Base-by-base conservation (phyloP, 495 filamentous ascomycete species). In the Aspergillus wentii region DNA sequence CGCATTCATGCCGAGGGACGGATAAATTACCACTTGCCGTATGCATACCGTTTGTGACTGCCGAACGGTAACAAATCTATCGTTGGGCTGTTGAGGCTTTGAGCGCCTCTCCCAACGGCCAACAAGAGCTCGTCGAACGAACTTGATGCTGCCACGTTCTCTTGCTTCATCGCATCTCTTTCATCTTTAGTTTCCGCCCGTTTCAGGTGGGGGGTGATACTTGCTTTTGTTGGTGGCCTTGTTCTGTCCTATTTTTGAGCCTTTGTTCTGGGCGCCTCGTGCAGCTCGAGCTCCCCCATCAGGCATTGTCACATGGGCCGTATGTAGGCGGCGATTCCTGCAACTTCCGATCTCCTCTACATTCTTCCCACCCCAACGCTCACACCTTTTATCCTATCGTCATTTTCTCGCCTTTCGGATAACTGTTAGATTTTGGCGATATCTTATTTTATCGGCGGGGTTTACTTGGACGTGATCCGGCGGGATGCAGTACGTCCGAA, bases 401-500 rank as follows among this genome's bases (percentile, higher is more conserved):
- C 17, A 10, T 8, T 16, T 21, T 36, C 31, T 22, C 25, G n/a
- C 5, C 11, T 36, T 33, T n/a, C n/a, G n/a, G n/a, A n/a, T n/a
- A 25, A 22, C 17, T 26, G 35, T 19, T 13, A 18, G 13, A 20
- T 14, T 36, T 40, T 29, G 17, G 17, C n/a, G 22, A 11, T 22
- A 17, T 18, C 17, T 27, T 17, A 27, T 33, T 26, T 5, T 42
- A 35, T 38, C 33, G 5, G 40, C 19, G 17, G 37, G 41, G 13
- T 33, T 42, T 43, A 28, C 20, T 35, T 21, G 46, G 53, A 49
- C 43, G 44, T 38, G 29, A 42, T 31, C 27, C 47, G 47, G 47
- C 56, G 62, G 49, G 33, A 98, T 98, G 92, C 89, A 98, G 72
- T 97, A 97, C 86, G 91, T 97, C 49, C 78, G 92, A 36, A 94